Evolutionary conservation across 805 yeast species (phyloP).

Genomic region (Wickerhamomyces chaumierensis): DNA sequence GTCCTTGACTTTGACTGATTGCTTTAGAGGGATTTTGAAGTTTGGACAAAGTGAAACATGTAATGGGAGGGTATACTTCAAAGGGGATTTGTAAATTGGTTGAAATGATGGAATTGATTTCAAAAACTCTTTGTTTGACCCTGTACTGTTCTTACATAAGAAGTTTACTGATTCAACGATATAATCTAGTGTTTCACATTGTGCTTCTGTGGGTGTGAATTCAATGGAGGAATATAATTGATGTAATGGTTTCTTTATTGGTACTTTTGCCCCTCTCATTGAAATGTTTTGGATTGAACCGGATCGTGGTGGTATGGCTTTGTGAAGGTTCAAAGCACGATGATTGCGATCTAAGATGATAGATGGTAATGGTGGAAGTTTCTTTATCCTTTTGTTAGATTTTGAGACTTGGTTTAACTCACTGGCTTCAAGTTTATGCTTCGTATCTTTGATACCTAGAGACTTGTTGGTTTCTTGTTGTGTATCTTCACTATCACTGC

Average conservation of each 20-base stretch:
- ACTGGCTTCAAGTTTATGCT: not conserved
- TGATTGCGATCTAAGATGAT: too few species aligned
- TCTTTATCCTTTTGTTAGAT: not conserved
- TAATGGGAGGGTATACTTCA: slow-evolving; percentile 4
- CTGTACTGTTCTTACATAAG: not conserved
- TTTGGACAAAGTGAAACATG: slow-evolving; percentile 7
- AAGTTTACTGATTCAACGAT: slow-evolving; percentile 1
- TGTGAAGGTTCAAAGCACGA: too few species aligned
- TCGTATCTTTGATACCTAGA: too few species aligned
- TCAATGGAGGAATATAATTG: slow-evolving; percentile 4
- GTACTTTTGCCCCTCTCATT: not conserved
- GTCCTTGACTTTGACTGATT: not conserved
- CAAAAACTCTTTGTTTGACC: too few species aligned
- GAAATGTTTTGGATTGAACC: too few species aligned
- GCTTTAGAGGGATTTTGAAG: not conserved
- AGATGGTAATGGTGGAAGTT: slow-evolving; percentile 5
- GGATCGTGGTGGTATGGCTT: too few species aligned
- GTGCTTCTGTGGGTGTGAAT: slow-evolving; percentile 2
- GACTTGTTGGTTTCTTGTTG: not conserved
- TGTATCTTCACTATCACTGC: not conserved
- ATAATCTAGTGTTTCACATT: not conserved
- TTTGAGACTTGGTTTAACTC: not conserved
- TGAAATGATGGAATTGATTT: slow-evolving; percentile 2
- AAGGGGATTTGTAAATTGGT: slow-evolving; percentile 3
- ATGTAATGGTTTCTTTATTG: slow-evolving; percentile 2